Evolutionary conservation across 805 yeast genomes (phyloP), one percentile per base, ranked within the genome.

Genomic region (Candida qinlingensis): DNA sequence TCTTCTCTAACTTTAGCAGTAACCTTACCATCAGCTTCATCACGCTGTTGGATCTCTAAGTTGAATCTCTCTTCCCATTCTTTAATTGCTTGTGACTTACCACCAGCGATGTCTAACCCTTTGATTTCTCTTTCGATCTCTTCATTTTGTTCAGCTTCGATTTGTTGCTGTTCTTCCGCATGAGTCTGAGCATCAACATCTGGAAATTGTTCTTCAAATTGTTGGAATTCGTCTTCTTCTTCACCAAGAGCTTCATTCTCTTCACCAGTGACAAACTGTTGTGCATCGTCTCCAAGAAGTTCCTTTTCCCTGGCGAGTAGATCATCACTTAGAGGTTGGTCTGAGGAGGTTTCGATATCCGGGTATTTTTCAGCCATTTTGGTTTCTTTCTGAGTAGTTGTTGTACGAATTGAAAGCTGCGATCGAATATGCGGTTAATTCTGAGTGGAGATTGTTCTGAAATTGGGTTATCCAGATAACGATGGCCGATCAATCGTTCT

Each of bases 31-130:
- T 85, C 83, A 54, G 79, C 80, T 56, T 77, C 83, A 61, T 92
- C 98, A 62, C 96, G 79, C 61, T 87, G 80, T 46, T 77, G 72
- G 52, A 92, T 83, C 65, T 90, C 96, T 50, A 85, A 73, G 43
- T 81, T 85, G 60, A 89, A 79, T 59, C 89, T 83, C 59, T 81
- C 83, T 63, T 79, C 82, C 99, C 99, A 92, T 63, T 84, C 87
- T 58, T 72, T 66, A 45, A 81, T 65, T 31, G 83, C 81, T 57
- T 75, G 78, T 34, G 89, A 77, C 51, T 81, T 84, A 6, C 51
- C 60, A 43, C 57, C 59, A 43, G 62, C 55, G 31, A 64, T 51
- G 33, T 27, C 9, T 29, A 7, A 8, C n/a, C 37, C 43, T 39
- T 63, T 53, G 51, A 57, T 59, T 26, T 48, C 56, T 5, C 64